Conservation (phyloP, 2,329 filamentous ascomycete genomes). For the Ophiostoma australiae region DNA sequence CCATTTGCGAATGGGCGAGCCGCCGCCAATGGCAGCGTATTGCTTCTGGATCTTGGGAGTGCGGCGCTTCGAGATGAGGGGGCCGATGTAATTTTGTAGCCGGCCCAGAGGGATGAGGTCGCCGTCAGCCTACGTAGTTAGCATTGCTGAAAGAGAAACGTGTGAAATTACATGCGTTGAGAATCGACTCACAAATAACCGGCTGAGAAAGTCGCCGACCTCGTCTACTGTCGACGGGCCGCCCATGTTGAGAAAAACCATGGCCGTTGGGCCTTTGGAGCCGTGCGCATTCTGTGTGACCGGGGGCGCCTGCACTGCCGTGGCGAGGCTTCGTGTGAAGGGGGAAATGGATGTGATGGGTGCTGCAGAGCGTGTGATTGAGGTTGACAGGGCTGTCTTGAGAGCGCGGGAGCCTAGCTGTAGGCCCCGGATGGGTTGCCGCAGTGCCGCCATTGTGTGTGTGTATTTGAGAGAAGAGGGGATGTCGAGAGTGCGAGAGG, state of each 20-base stretch:
- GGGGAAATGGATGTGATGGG: conserved; percentile 26
- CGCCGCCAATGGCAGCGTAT: conserved; percentile 90
- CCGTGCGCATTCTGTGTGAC: conserved; percentile 72
- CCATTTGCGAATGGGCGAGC: conserved; percentile 98
- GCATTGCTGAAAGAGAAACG: not conserved
- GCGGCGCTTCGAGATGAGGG: conserved; percentile 75
- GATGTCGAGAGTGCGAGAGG: not conserved
- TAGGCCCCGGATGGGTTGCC: conserved; percentile 32
- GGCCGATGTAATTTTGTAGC: conserved; percentile 84
- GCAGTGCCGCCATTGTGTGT: conserved; percentile 32
- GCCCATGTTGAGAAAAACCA: conserved; percentile 99
- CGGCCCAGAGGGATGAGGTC: conserved; percentile 94
- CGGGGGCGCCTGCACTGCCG: conserved; percentile 55
- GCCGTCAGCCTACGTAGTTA: conserved; percentile 64
- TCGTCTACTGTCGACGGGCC: conserved; percentile 84
- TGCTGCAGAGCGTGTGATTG: not conserved
- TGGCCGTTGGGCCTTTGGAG: conserved; percentile 79
- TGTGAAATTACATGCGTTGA: not conserved
- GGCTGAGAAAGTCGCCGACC: conserved; percentile 82
- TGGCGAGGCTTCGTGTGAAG: conserved; percentile 47
- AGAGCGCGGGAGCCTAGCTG: conserved; percentile 18
- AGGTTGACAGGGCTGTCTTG: not conserved
- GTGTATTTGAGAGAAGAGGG: not conserved
- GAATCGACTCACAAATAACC: conserved; percentile 69
- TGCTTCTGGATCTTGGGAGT: conserved; percentile 97